phyloP scores from a whole-genome alignment of 768 basidiomycete species.

The Boletus coccyginus region DNA sequence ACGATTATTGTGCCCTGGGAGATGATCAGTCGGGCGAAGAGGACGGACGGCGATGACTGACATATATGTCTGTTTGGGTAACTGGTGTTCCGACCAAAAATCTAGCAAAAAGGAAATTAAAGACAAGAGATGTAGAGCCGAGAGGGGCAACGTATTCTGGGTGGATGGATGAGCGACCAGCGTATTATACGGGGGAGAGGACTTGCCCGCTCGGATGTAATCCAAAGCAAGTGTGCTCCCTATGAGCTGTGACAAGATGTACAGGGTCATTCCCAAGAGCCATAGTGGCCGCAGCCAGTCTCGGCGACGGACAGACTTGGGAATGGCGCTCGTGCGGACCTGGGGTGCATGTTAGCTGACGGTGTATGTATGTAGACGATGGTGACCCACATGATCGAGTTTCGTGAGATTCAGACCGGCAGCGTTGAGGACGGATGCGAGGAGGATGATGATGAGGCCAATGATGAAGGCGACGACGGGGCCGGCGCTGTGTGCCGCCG shows the following conservation, averaged over 20 bases:
- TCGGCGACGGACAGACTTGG: conserved; percentile 66
- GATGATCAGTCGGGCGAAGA: neutral
- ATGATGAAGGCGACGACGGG: conserved; percentile 76
- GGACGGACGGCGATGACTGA: conserved; percentile 33
- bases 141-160: conserved; percentile 94
- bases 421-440: conserved; percentile 84
- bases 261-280: conserved; percentile 91
- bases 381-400: conserved; percentile 73
- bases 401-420: conserved; percentile 95
- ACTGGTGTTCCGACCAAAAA: conserved; percentile 86
- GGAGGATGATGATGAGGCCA: conserved; percentile 79
- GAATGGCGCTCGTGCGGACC: conserved; percentile 73
- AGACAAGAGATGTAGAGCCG: conserved; percentile 89
- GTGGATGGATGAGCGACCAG: conserved; percentile 12
- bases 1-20: conserved; percentile 77
- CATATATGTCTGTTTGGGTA: conserved; percentile 79
- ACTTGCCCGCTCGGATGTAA: conserved; percentile 80
- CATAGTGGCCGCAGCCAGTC: conserved; percentile 87
- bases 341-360: conserved; percentile 22
- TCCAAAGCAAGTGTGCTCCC: conserved; percentile 85
- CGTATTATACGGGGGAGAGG: neutral
- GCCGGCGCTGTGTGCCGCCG: conserved; percentile 39
- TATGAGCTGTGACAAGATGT: conserved; percentile 86
- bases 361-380: neutral
- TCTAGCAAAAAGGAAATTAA: conserved; percentile 94